A percentile compares a stretch with the other conserved stretches of the same genome.
Conservation (phyloP, 2,329 filamentous ascomycete species). For the Calonectria honghensis region DNA sequence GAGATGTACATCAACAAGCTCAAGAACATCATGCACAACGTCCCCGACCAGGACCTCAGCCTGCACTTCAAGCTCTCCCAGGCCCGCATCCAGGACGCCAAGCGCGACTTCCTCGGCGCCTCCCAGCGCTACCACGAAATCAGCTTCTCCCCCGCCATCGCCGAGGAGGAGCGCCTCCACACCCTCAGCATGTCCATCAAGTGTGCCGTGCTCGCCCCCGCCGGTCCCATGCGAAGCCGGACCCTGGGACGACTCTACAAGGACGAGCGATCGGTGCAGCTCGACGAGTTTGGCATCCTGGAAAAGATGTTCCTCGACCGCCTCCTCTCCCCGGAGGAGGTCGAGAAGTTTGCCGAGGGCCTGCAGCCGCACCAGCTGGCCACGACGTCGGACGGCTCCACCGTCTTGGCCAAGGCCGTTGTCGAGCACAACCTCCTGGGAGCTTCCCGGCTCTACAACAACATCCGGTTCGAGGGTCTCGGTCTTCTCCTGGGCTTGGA, state of each 20-base stretch:
- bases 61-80: conserved; percentile 94
- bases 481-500: conserved; percentile 86
- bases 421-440: conserved; percentile 97
- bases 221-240: conserved; percentile 88
- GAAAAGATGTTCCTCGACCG: conserved; percentile 99
- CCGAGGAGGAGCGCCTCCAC: conserved; percentile 89
- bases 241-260: conserved; percentile 92
- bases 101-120: conserved; percentile 91
- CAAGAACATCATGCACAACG: conserved; percentile 91
- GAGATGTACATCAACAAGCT: conserved; percentile 94
- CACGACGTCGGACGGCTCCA: conserved; percentile 90
- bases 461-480: conserved; percentile 85
- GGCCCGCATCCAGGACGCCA: conserved; percentile 93
- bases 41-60: conserved; percentile 82
- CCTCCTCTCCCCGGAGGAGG: conserved; percentile 86
- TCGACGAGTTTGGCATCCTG: conserved; percentile 89
- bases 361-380: conserved; percentile 93
- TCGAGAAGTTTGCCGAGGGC: conserved; percentile 87
- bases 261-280: conserved; percentile 86
- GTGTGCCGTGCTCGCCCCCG: conserved; percentile 93
- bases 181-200: conserved; percentile 92
- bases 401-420: conserved; percentile 93
- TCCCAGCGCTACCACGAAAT: conserved; percentile 92
- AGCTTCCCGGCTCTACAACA: conserved; percentile 85
- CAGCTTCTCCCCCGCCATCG: conserved; percentile 84